These are phyloP conservation scores for Phialemonium atrogriseum DNA, from an alignment of 2,329 filamentous ascomycete species.

Conservation along the genomic window DNA sequence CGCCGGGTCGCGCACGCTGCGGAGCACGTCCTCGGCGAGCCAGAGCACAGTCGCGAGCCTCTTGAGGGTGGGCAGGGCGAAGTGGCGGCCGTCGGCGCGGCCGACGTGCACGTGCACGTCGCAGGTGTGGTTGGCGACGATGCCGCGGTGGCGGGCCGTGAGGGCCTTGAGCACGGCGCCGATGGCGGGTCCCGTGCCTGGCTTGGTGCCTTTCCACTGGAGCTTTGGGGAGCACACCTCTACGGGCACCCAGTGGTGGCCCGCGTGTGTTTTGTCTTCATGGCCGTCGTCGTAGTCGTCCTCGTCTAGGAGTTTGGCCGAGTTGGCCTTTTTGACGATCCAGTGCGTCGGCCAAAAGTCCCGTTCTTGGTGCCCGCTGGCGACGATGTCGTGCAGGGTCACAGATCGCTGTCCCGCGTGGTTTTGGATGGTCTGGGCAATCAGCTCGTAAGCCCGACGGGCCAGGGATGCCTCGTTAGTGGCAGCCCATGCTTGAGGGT, in stretches of 20 bases:
- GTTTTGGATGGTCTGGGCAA: background rate
- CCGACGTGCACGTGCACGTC: conserved; percentile 31
- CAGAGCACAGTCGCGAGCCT: conserved; percentile 25
- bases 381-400: conserved; percentile 17
- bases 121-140: conserved; percentile 27
- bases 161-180: conserved; percentile 17
- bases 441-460: background rate
- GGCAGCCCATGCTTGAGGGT: background rate
- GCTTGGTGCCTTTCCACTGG: conserved; percentile 14
- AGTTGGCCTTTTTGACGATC: conserved; percentile 32
- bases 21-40: conserved; percentile 26
- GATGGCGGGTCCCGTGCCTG: conserved; percentile 10
- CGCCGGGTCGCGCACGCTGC: conserved; percentile 25
- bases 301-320: conserved; percentile 20
- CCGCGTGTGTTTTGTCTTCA: conserved; percentile 13
- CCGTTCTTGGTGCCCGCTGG: conserved; percentile 14
- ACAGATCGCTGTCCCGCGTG: conserved; percentile 6
- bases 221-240: conserved; percentile 28
- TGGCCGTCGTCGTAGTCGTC: conserved; percentile 15
- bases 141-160: conserved; percentile 14
- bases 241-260: conserved; percentile 23
- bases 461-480: background rate
- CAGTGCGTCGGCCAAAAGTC: conserved; percentile 27
- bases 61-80: conserved; percentile 23
- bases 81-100: conserved; percentile 21